Base-by-base conservation (phyloP, 495 filamentous ascomycete species). In the Annulohypoxylon stygium region DNA sequence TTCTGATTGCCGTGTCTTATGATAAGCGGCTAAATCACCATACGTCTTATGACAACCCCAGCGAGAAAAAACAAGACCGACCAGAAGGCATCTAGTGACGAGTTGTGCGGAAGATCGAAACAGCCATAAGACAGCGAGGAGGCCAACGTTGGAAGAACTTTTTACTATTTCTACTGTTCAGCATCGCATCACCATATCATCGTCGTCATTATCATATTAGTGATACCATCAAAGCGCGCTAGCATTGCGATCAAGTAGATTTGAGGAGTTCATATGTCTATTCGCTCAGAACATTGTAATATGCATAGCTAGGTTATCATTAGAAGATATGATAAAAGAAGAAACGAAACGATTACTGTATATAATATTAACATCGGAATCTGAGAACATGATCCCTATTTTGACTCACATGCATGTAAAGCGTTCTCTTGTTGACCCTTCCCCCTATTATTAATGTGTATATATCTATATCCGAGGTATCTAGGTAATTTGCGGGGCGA, bases 1-100 rank as follows among this genome's bases (percentile, higher is more conserved):
- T 41, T 76, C 76, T 20, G 74, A 74, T 34, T 79, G 78, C 48
- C 41, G 71, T 20, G 76, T 78, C 54, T 61, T 70, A 25, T 79
- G 59, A 76, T 63, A 51, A 67, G 16, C 51, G 14, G 11, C 58
- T 9, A 39, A 34, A 26, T 61, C 30, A 20, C 16, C 36, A 30
- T 62, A 43, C 10, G n/a, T 48, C 33, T 16, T 47, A 26, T 37
- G 11, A 18, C 55, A 8, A 50, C 25, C 2, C 26, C 43, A 18
- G 18, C 18, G 6, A 10, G 10, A 59, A 26, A 25, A 43, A 12
- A 14, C 51, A 23, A 23, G 4, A 23, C 55, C 4, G n/a, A 39
- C 20, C 11, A 37, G 25, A 0, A 47, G 43, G 39, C 9, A 69
- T 23, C 11, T 39, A 10, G 20, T 53, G 10, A 12, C 26, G 20